Conservation (phyloP, 345 rosid genomes). For the Gossypium australe region DNA sequence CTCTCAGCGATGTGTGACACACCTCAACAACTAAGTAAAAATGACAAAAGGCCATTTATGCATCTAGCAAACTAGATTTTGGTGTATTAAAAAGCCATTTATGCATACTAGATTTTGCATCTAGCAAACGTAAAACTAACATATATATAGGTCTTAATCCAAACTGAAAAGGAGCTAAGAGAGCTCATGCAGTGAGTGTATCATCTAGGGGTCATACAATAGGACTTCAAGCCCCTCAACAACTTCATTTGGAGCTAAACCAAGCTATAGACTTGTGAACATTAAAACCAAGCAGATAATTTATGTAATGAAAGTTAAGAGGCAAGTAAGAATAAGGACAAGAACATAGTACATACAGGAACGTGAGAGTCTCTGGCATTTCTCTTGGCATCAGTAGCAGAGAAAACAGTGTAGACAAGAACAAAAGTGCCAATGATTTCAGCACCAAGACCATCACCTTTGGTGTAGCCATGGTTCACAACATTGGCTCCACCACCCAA, state of each 20-base stretch:
- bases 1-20: too few relatives aligned
- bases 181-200: too few relatives aligned
- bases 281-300: too few relatives aligned
- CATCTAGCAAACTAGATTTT: too few relatives aligned
- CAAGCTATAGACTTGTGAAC: neutral
- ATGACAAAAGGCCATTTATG: too few relatives aligned
- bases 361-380: constrained; percentile 78
- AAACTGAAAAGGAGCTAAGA: neutral
- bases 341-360: constrained; percentile 37
- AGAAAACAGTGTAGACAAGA: constrained; percentile 67
- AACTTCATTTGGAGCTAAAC: neutral
- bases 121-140: neutral
- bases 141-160: neutral
- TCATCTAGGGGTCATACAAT: too few relatives aligned
- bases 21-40: too few relatives aligned
- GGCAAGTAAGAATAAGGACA: neutral
- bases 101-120: neutral
- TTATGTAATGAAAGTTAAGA: neutral
- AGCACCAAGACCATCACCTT: constrained; percentile 66
- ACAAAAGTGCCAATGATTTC: constrained; percentile 64
- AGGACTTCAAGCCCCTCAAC: neutral
- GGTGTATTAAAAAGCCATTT: too few relatives aligned
- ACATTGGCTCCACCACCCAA: constrained; percentile 56
- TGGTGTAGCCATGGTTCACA: constrained; percentile 54
- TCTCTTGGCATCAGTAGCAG: constrained; percentile 76